Conservation (phyloP, 2,329 filamentous ascomycete genomes). For the Aspergillus awamori region DNA sequence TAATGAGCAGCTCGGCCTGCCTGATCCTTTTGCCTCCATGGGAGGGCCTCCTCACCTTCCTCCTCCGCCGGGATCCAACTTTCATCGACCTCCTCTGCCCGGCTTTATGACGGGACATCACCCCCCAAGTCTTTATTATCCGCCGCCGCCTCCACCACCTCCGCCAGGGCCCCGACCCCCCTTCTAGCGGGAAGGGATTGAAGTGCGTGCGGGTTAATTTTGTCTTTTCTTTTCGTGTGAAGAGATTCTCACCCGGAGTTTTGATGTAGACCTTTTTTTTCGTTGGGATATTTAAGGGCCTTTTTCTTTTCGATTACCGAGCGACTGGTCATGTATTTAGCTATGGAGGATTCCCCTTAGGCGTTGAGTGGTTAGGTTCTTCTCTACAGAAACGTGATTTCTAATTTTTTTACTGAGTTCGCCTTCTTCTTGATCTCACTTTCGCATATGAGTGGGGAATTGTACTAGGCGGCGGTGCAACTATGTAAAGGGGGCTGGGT, state of each 20-base stretch:
- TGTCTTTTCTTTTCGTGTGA: background rate
- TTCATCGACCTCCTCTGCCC: slow-evolving; percentile 36
- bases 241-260: background rate
- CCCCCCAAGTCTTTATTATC: slow-evolving; percentile 28
- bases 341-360: slow-evolving; percentile 11
- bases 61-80: slow-evolving; percentile 43
- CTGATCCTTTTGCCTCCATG: slow-evolving; percentile 41
- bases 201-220: background rate
- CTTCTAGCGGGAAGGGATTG: slow-evolving; percentile 14
- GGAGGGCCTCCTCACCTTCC: slow-evolving; percentile 43
- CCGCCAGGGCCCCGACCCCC: slow-evolving; percentile 24
- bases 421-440: background rate
- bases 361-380: background rate
- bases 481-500: too few relatives aligned
- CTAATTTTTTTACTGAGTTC: background rate
- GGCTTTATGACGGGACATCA: slow-evolving; percentile 30
- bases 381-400: background rate
- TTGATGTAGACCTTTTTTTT: slow-evolving; percentile 7
- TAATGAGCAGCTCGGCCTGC: slow-evolving; percentile 37
- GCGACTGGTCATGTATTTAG: background rate
- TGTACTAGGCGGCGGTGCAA: background rate
- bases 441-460: too few relatives aligned
- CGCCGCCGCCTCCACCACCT: slow-evolving; percentile 26
- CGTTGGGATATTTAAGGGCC: slow-evolving; percentile 1
- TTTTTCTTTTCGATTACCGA: background rate